A percentile compares a stretch with the other conserved stretches of the same genome.
Evolutionary conservation across 371 early-diverging fungal genomes (phyloP).

Genomic region (Rhizopus delemar): DNA sequence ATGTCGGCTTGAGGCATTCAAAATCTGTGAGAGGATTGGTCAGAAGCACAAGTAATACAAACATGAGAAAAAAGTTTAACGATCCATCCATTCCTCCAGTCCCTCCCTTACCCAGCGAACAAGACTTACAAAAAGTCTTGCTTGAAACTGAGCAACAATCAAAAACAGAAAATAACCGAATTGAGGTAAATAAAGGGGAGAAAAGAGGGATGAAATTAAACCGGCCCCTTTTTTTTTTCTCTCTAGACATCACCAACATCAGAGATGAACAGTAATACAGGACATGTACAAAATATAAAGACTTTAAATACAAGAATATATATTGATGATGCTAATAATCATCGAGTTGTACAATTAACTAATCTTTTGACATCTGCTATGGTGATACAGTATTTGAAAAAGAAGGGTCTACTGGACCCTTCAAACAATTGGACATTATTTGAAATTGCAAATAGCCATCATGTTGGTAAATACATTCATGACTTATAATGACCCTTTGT

Average conservation of each 20-base stretch:
- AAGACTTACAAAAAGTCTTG: too few species aligned
- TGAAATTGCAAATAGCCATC: slow-evolving; percentile 82
- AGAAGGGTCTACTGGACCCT: slow-evolving; percentile 59
- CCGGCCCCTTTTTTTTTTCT: background rate
- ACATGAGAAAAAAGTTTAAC: background rate
- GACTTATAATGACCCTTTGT: too few species aligned
- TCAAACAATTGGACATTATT: slow-evolving; percentile 84
- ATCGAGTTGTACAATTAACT: slow-evolving; percentile 76
- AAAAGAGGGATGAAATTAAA: background rate
- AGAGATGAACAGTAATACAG: slow-evolving; percentile 10
- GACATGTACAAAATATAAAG: slow-evolving; percentile 29
- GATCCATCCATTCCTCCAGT: background rate
- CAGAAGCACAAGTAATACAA: background rate
- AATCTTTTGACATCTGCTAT: slow-evolving; percentile 72
- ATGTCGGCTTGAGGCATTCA: slow-evolving; percentile 14
- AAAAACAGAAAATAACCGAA: background rate
- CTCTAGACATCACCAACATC: background rate
- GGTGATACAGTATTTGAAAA: slow-evolving; percentile 67
- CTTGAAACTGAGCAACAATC: too few species aligned
- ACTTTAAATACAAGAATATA: slow-evolving; percentile 82
- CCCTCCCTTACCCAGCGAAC: background rate
- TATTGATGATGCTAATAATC: slow-evolving; percentile 72
- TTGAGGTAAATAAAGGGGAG: background rate
- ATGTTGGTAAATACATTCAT: slow-evolving; percentile 43
- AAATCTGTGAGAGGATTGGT: slow-evolving; percentile 15